Percentiles rank a stretch among this genome's conserved stretches.
These are phyloP conservation scores for Eucalyptus decipiens DNA, from an alignment of 345 rosid genomes.

Conservation along the genomic window DNA sequence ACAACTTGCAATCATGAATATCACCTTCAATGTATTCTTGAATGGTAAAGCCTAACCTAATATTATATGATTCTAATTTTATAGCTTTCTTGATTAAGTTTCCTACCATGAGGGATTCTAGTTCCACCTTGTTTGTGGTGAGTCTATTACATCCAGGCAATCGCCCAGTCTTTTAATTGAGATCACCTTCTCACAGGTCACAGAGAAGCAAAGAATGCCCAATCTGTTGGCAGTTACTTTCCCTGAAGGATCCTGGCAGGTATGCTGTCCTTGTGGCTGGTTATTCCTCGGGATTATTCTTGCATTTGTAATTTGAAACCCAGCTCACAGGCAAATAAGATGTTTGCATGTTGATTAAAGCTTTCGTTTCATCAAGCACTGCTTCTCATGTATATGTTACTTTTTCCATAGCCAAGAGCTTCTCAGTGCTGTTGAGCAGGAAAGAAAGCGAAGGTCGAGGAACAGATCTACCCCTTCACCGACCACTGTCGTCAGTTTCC, in stretches of 20 bases:
- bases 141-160: not conserved
- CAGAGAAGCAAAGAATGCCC: conserved; percentile 98
- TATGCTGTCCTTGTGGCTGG: conserved; percentile 3
- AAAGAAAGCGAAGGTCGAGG: conserved; percentile 38
- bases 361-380: not conserved
- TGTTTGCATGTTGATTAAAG: not conserved
- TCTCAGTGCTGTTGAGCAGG: conserved; percentile 52
- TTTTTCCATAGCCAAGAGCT: conserved; percentile 66
- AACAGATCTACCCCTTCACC: conserved; percentile 16
- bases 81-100: not conserved
- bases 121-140: not conserved
- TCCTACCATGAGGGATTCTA: not conserved
- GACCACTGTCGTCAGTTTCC: conserved; percentile 1
- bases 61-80: not conserved
- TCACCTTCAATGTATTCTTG: conserved; percentile 93
- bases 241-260: conserved; percentile 64
- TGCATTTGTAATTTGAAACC: not conserved
- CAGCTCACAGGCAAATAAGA: not conserved
- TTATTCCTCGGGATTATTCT: not conserved
- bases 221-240: conserved; percentile 74
- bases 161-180: not conserved
- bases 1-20: conserved; percentile 93
- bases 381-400: not conserved
- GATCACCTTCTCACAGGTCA: conserved; percentile 40
- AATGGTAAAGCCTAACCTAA: conserved; percentile 34